A percentile compares a stretch with the other conserved stretches of the same genome.
Evolutionary conservation across 129 eudicot species (phyloP).

Genomic region (Tagetes erecta): DNA sequence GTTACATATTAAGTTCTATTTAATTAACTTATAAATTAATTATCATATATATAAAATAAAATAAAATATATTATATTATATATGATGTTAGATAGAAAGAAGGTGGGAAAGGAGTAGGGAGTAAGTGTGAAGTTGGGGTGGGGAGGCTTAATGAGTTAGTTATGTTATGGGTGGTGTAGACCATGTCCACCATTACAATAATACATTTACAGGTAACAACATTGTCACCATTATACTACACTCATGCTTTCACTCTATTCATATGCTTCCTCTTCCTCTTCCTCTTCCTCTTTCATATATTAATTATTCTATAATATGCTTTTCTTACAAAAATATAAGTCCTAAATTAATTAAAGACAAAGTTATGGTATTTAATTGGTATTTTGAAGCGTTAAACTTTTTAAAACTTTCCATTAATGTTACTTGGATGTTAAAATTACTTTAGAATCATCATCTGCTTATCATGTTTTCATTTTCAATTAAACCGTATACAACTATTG

Average conservation of each 20-base stretch:
- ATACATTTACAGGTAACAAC: constrained; percentile 29
- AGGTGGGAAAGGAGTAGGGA: constrained; percentile 45
- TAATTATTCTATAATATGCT: too few relatives aligned
- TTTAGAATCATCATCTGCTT: background rate
- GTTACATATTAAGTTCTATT: background rate
- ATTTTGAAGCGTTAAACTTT: too few relatives aligned
- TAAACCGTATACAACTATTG: background rate
- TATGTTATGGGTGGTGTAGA: constrained; percentile 46
- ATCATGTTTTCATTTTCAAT: too few relatives aligned
- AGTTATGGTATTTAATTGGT: too few relatives aligned
- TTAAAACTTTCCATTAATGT: background rate
- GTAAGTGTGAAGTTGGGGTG: constrained; percentile 47
- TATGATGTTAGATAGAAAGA: constrained; percentile 38
- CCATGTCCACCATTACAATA: constrained; percentile 38
- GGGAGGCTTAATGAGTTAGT: constrained; percentile 39
- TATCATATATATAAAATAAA: too few relatives aligned
- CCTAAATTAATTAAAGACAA: background rate
- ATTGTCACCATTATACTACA: constrained; percentile 3
- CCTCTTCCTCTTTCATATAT: background rate
- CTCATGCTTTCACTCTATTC: constrained; percentile 18
- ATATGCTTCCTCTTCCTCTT: background rate
- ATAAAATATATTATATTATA: too few relatives aligned
- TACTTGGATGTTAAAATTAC: background rate
- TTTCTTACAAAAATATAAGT: background rate
- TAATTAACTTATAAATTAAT: too few relatives aligned